A percentile compares a stretch with the other conserved stretches of the same genome.
Conservation (phyloP, 192 early-diverging fungal species). For the Gamsiella multidivaricata region DNA sequence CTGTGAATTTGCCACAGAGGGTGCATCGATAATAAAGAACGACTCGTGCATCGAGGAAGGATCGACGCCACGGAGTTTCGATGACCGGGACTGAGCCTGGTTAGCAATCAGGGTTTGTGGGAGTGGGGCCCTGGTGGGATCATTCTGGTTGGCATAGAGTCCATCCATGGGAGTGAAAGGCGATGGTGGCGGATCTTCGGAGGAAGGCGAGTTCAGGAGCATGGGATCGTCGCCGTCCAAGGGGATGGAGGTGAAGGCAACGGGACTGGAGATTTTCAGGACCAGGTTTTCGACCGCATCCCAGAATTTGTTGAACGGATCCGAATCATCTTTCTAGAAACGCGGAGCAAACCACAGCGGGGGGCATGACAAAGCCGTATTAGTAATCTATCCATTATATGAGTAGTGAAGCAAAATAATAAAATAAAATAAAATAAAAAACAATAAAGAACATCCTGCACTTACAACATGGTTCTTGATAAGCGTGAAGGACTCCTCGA, state of each 20-base stretch:
- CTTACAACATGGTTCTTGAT: constrained; percentile 38
- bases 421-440: no score
- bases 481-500: constrained; percentile 49
- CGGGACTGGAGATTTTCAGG: constrained; percentile 74
- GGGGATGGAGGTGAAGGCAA: constrained; percentile 70
- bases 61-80: constrained; percentile 17
- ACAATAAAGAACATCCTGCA: not conserved
- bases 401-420: no score
- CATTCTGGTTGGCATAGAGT: no score
- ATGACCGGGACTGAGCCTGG: not conserved
- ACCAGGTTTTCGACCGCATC: constrained; percentile 79
- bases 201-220: constrained; percentile 10
- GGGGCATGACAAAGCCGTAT: not conserved
- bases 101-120: no score
- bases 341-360: no score
- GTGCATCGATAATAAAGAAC: constrained; percentile 57
- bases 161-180: no score
- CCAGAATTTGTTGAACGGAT: constrained; percentile 89
- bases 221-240: constrained; percentile 56
- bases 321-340: constrained; percentile 69
- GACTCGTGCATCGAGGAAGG: constrained; percentile 63
- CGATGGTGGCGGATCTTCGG: constrained; percentile 19
- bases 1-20: not conserved
- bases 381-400: no score
- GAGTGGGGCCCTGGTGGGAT: no score